Percentiles rank a stretch among this genome's conserved stretches.
Evolutionary conservation across 495 filamentous ascomycete species (phyloP).

Genomic region (Pyrenula aspistea): DNA sequence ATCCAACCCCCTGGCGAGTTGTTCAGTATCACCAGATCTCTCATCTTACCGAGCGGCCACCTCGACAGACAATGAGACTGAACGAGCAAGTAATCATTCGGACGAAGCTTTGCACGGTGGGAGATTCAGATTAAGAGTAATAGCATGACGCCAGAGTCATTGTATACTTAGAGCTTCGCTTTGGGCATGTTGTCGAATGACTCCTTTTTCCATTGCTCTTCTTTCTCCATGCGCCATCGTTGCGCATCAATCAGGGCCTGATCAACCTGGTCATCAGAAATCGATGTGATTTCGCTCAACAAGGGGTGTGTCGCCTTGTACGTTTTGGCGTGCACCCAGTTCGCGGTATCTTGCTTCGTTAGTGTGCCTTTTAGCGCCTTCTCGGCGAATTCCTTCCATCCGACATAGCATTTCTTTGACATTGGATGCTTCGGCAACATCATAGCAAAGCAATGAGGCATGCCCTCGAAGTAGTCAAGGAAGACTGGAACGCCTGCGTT

Average conservation of each 20-base stretch:
- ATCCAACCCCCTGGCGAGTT: no score
- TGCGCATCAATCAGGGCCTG: background rate
- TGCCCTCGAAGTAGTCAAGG: conserved; percentile 69
- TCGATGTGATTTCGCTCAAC: background rate
- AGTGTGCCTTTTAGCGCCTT: background rate
- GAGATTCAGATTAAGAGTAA: no score
- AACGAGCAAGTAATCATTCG: no score
- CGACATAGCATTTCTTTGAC: conserved; percentile 25
- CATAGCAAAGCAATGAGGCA: conserved; percentile 78
- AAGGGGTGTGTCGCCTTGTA: background rate
- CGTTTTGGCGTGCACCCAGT: background rate
- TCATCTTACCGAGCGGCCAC: no score
- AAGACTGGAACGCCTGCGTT: conserved; percentile 50
- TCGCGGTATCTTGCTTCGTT: background rate
- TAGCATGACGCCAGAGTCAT: no score
- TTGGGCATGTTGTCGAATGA: background rate
- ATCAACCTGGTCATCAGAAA: background rate
- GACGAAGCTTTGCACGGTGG: no score
- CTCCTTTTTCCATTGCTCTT: background rate
- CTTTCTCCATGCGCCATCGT: background rate
- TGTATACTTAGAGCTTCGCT: background rate
- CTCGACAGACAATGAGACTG: no score
- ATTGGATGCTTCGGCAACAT: conserved; percentile 40
- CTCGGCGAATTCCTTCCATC: background rate
- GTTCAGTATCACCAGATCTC: no score